Evolutionary conservation across 768 basidiomycete species (phyloP).

Genomic region (Pisolithus marmoratus): DNA sequence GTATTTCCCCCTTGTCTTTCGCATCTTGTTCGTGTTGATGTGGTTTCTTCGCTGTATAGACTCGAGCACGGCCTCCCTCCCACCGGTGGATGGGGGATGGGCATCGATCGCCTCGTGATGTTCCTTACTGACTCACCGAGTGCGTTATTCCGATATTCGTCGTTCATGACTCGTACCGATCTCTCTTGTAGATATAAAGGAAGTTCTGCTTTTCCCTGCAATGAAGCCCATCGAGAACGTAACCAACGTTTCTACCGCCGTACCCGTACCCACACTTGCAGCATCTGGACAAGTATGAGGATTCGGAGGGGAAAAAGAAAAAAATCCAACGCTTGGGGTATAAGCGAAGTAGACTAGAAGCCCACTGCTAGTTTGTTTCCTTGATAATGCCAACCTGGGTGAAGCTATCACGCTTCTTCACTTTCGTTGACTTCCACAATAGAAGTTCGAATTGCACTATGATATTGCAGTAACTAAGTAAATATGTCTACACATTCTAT

Average conservation of each 20-base stretch:
- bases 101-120: constrained; percentile 96
- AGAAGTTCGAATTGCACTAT: constrained; percentile 18
- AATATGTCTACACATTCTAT: constrained; percentile 2
- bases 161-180: constrained; percentile 3
- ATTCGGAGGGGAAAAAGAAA: too few relatives aligned
- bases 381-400: too few relatives aligned
- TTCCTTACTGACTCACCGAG: constrained; percentile 96
- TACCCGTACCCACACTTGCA: neutral
- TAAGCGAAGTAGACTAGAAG: too few relatives aligned
- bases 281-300: constrained; percentile 19
- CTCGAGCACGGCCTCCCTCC: constrained; percentile 97
- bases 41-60: constrained; percentile 32
- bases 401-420: too few relatives aligned
- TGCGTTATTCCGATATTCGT: constrained; percentile 32
- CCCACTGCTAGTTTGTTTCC: too few relatives aligned
- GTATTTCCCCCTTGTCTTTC: constrained; percentile 25
- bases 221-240: constrained; percentile 79
- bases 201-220: constrained; percentile 92
- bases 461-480: constrained; percentile 4
- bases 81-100: constrained; percentile 96
- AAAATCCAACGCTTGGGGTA: too few relatives aligned
- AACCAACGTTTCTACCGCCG: constrained; percentile 30
- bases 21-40: neutral
- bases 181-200: constrained; percentile 78
- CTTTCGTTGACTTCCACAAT: constrained; percentile 2